Evolutionary conservation across 441 rosid genomes (phyloP).

Genomic region (Populus hybrid): DNA sequence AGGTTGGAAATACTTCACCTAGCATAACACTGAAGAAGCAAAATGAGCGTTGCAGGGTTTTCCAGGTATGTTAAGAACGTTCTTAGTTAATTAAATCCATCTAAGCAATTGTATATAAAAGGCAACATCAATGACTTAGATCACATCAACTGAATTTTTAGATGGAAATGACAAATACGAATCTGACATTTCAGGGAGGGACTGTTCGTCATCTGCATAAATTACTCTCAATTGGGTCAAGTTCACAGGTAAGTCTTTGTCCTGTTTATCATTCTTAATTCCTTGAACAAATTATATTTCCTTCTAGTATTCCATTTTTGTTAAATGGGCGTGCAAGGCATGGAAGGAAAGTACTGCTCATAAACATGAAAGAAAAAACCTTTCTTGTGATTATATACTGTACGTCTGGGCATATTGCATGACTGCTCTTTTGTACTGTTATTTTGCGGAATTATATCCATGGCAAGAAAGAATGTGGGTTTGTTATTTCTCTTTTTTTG

Average conservation of each 20-base stretch:
- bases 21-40: conserved; percentile 33
- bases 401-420: neutral
- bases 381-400: neutral
- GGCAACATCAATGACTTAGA: neutral
- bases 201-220: conserved; percentile 95
- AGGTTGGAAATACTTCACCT: conserved; percentile 72
- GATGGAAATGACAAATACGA: neutral
- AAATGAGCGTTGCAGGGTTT: conserved; percentile 52
- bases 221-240: conserved; percentile 91
- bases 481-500: neutral
- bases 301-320: neutral
- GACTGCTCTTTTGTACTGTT: neutral
- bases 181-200: conserved; percentile 64
- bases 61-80: conserved; percentile 51
- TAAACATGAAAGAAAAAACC: too few relatives aligned
- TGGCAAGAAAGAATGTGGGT: neutral
- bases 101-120: neutral
- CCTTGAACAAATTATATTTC: neutral
- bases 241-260: conserved; percentile 71
- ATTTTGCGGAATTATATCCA: neutral
- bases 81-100: neutral
- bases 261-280: conserved; percentile 19
- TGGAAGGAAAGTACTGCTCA: neutral
- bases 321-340: neutral
- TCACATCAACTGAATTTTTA: neutral